Evolutionary conservation across 257 asterid genomes (phyloP).

Genomic region (Petrea volubilis): DNA sequence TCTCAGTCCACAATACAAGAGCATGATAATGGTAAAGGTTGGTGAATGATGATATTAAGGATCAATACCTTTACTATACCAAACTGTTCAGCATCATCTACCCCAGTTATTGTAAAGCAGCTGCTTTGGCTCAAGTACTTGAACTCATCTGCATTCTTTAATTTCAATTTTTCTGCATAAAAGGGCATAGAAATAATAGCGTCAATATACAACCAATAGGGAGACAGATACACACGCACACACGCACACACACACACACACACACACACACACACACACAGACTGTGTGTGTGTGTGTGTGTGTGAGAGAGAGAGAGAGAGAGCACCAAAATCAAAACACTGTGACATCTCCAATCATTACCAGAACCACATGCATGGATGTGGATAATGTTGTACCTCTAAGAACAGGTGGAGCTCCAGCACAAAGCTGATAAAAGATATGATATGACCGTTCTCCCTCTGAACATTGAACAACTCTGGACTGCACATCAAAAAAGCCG

Average conservation of each 20-base stretch:
- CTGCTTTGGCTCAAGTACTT: constrained; percentile 82
- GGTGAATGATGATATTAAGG: constrained; percentile 20
- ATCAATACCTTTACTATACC: constrained; percentile 61
- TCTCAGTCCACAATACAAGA: constrained; percentile 21
- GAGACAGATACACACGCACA: neutral
- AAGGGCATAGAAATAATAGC: neutral
- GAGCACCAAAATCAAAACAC: neutral
- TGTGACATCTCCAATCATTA: neutral
- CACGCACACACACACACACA: no score
- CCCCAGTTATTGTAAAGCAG: constrained; percentile 77
- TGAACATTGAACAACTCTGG: constrained; percentile 93
- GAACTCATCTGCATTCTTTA: constrained; percentile 72
- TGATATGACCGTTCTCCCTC: constrained; percentile 99
- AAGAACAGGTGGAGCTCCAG: constrained; percentile 89
- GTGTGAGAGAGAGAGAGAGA: constrained; percentile 1
- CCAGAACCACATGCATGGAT: neutral
- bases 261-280: no score
- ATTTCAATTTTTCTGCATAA: constrained; percentile 52
- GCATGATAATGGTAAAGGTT: neutral
- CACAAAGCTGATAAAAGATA: constrained; percentile 95
- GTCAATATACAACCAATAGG: neutral
- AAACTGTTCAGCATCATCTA: constrained; percentile 95
- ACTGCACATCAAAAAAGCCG: constrained; percentile 55
- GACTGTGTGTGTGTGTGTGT: no score
- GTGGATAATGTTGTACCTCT: constrained; percentile 52